phyloP scores from a whole-genome alignment of 225 moss, liverwort and hornwort species.

The Bryum argenteum region DNA sequence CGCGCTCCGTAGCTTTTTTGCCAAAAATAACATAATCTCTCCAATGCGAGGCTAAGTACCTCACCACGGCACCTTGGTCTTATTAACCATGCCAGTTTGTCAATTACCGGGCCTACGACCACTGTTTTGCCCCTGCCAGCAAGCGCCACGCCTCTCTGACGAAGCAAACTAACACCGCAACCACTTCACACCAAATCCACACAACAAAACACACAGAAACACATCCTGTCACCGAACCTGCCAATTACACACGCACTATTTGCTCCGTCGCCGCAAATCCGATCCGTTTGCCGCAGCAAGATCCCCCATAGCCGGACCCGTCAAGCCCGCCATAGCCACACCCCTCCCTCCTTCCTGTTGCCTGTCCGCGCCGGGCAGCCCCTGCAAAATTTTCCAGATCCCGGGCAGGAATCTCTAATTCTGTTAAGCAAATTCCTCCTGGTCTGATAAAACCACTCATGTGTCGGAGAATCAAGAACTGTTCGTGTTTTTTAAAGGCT shows the following conservation, averaged over 20 bases:
- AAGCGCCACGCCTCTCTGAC: constrained; percentile 36
- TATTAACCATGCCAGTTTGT: not conserved
- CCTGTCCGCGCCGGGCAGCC: not conserved
- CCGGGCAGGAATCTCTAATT: constrained; percentile 12
- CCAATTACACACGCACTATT: constrained; percentile 23
- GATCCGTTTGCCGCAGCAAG: constrained; percentile 3
- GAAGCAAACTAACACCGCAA: constrained; percentile 19
- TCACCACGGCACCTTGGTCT: not conserved
- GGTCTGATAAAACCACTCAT: constrained; percentile 31
- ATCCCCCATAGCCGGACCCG: constrained; percentile 26
- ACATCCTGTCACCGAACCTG: not conserved
- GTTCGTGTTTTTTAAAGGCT: not conserved
- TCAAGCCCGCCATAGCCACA: not conserved
- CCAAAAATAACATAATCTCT: constrained; percentile 26
- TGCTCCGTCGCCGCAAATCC: constrained; percentile 27
- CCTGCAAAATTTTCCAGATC: no score
- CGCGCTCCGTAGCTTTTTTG: not conserved
- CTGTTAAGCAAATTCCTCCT: not conserved
- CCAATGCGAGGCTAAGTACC: no score
- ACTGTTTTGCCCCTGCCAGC: constrained; percentile 26
- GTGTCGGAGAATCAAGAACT: constrained; percentile 41
- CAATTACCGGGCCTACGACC: constrained; percentile 10
- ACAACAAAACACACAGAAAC: not conserved
- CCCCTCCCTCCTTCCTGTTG: not conserved
- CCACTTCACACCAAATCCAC: constrained; percentile 31